These are phyloP conservation scores for Blastobotrys peoriensis DNA, from an alignment of 805 yeast genomes.

Conservation along the genomic window DNA sequence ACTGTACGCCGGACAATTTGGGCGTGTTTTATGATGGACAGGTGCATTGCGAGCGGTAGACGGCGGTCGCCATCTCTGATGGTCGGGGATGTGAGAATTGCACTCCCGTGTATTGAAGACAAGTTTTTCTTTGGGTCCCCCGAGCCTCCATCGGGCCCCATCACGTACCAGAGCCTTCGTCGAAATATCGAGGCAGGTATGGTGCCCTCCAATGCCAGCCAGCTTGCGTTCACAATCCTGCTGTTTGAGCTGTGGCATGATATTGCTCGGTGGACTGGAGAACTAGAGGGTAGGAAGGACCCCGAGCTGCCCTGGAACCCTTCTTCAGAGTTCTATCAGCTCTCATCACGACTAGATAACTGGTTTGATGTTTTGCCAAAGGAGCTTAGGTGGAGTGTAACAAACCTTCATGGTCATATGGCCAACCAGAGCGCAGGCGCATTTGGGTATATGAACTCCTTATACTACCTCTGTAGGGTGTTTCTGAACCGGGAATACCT, in stretches of 20 bases:
- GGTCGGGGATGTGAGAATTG: slow-evolving; percentile 9
- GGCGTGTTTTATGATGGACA: slow-evolving; percentile 12
- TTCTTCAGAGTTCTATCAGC: slow-evolving; percentile 3
- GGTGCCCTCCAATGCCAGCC: background rate
- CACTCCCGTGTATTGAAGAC: slow-evolving; percentile 11
- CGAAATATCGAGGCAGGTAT: background rate
- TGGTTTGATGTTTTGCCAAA: slow-evolving; percentile 5
- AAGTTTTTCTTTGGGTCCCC: slow-evolving; percentile 8
- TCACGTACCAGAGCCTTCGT: background rate
- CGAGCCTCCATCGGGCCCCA: slow-evolving; percentile 1
- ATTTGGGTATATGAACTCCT: slow-evolving; percentile 9
- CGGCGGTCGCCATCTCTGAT: slow-evolving; percentile 9
- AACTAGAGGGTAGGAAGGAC: slow-evolving; percentile 11
- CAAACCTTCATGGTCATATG: slow-evolving; percentile 8
- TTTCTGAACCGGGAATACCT: slow-evolving; percentile 10
- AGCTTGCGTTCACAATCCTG: slow-evolving; percentile 10
- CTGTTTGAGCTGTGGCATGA: slow-evolving; percentile 12
- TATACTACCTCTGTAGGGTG: slow-evolving; percentile 7
- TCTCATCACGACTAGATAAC: slow-evolving; percentile 6
- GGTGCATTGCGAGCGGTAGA: slow-evolving; percentile 11
- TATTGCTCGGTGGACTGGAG: slow-evolving; percentile 13
- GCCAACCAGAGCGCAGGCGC: slow-evolving; percentile 11
- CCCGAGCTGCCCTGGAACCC: slow-evolving; percentile 7
- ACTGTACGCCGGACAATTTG: slow-evolving; percentile 11
- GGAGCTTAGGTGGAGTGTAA: background rate